Base-by-base conservation (phyloP, 2,329 filamentous ascomycete species). In the Colletotrichum sp. region DNA sequence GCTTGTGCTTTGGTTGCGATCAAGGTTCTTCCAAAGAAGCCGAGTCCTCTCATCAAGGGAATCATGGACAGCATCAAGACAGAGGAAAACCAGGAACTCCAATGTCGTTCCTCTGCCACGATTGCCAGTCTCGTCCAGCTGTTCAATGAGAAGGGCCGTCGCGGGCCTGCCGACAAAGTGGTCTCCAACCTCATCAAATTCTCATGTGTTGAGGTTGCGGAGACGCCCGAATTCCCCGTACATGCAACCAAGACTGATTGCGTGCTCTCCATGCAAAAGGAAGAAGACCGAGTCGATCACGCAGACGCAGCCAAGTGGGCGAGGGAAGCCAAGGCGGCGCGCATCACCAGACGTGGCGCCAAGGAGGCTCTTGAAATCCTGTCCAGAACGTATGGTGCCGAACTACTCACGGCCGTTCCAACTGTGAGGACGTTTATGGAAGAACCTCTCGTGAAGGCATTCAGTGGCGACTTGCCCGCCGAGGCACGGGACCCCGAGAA, bases 61-160 rank as follows among this genome's bases (percentile, higher is more conserved):
- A 94, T 99, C 84, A 99, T 99, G 97, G 97, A 99, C 83, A 98
- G 96, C 81, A 91, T 99, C 81, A 99, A 98, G 85, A 93, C 92
- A 48, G 97, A 99, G 82, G 97, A 98, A 80, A 98, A 97, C 80
- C 85, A 94, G 32, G 95, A 97, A 78, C 88, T 99, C 2, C 97
- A 99, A 83, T 92, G 91, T 79, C 94, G 96, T 28, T 98, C 96
- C 32, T 95, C 96, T 3, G 92, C 91, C 16, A 96, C 96, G 4
- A 94, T 99, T 68, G 95, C 96, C 7, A 91, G 90, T 52, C 91
- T 98, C 24, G 93, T 99, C n/a, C 93, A 95, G 78, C 89, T 97
- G 26, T 97, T 98, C 80, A 96, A 95, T 5, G 91, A 92, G 56
- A 92, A 92, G 71, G 94, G 95, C 52, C 94, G 96, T 76, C 91